Percentiles rank a stretch among this genome's conserved stretches.
Conservation (phyloP, 306 rosid species). For the Rosa multiflora region DNA sequence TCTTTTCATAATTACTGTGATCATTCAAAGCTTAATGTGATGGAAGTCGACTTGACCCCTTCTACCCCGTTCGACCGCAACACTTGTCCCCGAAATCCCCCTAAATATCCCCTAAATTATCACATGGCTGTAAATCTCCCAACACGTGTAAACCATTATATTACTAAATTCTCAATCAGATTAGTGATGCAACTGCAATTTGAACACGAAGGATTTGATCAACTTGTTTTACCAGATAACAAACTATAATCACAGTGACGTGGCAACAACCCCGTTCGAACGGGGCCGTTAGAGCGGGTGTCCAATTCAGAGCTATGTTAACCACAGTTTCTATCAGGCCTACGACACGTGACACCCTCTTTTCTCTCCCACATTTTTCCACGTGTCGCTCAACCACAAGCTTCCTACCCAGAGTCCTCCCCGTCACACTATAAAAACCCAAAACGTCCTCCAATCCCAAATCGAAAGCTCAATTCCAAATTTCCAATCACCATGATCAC, state of each 20-base stretch:
- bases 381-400: constrained; percentile 12
- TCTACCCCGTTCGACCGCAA: neutral
- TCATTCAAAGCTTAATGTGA: too few relatives aligned
- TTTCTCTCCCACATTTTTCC: neutral
- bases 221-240: neutral
- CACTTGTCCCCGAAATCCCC: neutral
- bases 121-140: neutral
- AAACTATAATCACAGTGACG: neutral
- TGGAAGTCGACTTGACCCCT: neutral
- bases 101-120: too few relatives aligned
- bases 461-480: neutral
- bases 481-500: neutral
- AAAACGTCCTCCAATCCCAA: neutral
- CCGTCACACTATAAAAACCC: neutral
- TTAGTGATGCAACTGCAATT: neutral
- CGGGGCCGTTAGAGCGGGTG: constrained; percentile 9
- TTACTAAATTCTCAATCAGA: neutral
- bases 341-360: neutral
- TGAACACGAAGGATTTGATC: neutral
- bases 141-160: neutral
- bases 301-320: neutral
- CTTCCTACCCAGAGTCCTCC: neutral
- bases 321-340: neutral
- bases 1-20: too few relatives aligned
- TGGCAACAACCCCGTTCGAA: neutral